Conservation (phyloP, 1,139 yeast genomes). For the Blastobotrys petasosporus region DNA sequence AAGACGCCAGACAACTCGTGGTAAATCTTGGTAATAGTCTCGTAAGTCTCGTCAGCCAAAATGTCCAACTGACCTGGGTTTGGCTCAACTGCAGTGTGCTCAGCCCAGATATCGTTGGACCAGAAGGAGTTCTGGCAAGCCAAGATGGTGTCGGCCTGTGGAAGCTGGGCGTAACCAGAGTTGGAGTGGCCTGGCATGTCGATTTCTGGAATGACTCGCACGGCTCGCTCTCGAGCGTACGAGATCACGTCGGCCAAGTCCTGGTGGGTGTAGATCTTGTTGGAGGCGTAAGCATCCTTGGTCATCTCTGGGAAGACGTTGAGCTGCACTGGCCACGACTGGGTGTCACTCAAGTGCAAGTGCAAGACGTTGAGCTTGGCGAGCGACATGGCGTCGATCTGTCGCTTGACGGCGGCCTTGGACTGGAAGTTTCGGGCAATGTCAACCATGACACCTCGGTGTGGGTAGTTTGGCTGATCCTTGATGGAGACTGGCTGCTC, state of each 20-base stretch:
- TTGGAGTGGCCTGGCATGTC: constrained; percentile 47
- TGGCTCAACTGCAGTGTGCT: constrained; percentile 37
- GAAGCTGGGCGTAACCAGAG: constrained; percentile 42
- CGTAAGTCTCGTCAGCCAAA: constrained; percentile 35
- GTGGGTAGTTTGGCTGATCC: constrained; percentile 41
- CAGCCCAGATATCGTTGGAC: constrained; percentile 28
- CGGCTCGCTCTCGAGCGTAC: constrained; percentile 40
- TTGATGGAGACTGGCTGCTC: constrained; percentile 36
- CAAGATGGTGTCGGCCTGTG: constrained; percentile 34
- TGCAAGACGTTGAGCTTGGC: constrained; percentile 42
- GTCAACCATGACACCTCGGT: constrained; percentile 45
- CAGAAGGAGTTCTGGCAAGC: constrained; percentile 36
- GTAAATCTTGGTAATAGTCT: constrained; percentile 36
- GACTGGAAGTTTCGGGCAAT: constrained; percentile 40
- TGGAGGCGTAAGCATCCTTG: constrained; percentile 39
- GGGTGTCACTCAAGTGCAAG: constrained; percentile 44
- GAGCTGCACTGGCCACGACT: constrained; percentile 43
- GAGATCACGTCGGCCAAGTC: constrained; percentile 35
- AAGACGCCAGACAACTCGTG: constrained; percentile 37
- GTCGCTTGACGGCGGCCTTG: constrained; percentile 33
- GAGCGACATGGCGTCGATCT: constrained; percentile 42
- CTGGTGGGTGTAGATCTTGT: constrained; percentile 34
- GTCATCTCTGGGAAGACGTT: constrained; percentile 39
- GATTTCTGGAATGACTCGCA: constrained; percentile 44
- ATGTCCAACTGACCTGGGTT: constrained; percentile 43